Evolutionary conservation across 2,329 filamentous ascomycete genomes (phyloP).

Genomic region (Beauveria australis): DNA sequence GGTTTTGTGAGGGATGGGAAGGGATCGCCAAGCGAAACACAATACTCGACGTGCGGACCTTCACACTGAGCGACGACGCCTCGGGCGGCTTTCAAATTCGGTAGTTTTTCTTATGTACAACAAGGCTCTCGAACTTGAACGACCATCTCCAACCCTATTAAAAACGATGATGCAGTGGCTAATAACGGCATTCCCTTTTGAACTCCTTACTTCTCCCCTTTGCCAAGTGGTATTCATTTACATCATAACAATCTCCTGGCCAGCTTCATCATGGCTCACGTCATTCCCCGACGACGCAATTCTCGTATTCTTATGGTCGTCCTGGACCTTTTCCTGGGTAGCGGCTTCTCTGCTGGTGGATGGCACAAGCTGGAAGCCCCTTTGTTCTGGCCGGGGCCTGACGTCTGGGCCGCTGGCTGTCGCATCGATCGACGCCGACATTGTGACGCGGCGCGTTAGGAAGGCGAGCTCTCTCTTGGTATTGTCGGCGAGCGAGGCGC

Average conservation of each 20-base stretch:
- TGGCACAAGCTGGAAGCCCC: not conserved
- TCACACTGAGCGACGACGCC: not conserved
- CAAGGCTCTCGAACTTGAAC: slow-evolving; percentile 9
- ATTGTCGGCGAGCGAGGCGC: slow-evolving; percentile 19
- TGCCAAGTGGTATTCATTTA: slow-evolving; percentile 3
- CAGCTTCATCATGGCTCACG: slow-evolving; percentile 5
- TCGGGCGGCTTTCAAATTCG: slow-evolving; percentile 2
- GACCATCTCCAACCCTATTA: not conserved
- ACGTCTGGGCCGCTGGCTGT: not conserved
- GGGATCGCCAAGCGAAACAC: not conserved
- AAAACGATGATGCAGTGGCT: not conserved
- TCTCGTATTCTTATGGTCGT: not conserved
- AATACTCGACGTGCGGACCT: not conserved
- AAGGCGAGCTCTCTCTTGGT: slow-evolving; percentile 18
- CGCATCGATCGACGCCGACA: slow-evolving; percentile 8
- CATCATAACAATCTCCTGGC: slow-evolving; percentile 1
- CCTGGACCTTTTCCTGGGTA: not conserved
- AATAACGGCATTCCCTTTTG: not conserved
- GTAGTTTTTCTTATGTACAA: slow-evolving; percentile 12
- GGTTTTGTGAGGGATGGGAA: not conserved
- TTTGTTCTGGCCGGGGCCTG: not conserved
- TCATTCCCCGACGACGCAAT: not conserved
- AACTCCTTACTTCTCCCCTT: not conserved
- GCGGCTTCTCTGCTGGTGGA: not conserved
- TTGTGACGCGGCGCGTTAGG: slow-evolving; percentile 16